Percentiles rank a stretch among this genome's conserved stretches.
These are phyloP conservation scores for Stagonosporopsis vannaccii DNA, from an alignment of 2,329 filamentous ascomycete genomes.

Conservation along the genomic window DNA sequence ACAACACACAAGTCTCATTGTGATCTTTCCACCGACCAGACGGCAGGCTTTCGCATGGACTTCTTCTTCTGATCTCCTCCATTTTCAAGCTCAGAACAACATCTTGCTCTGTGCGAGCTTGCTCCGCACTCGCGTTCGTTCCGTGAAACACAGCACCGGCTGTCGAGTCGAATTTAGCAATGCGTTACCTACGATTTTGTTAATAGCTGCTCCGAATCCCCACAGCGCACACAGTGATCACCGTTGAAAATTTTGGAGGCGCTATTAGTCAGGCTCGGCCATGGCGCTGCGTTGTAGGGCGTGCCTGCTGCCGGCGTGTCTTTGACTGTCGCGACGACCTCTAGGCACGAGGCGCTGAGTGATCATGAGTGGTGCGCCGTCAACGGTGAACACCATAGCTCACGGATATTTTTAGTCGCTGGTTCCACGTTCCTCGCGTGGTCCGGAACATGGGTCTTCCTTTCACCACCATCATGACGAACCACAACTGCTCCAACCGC, in stretches of 20 bases:
- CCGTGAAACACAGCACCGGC: conserved; percentile 21
- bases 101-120: conserved; percentile 2
- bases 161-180: conserved; percentile 26
- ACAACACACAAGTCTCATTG: conserved; percentile 34
- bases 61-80: background rate
- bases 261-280: conserved; percentile 20
- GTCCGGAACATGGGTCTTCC: conserved; percentile 28
- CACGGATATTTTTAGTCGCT: conserved; percentile 27
- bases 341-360: conserved; percentile 13
- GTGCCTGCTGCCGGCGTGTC: background rate
- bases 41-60: conserved; percentile 20
- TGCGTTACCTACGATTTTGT: conserved; percentile 13
- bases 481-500: conserved; percentile 7
- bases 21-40: conserved; percentile 14
- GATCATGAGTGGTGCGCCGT: conserved; percentile 1
- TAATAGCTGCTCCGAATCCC: conserved; percentile 15
- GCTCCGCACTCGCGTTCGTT: conserved; percentile 13
- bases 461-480: background rate
- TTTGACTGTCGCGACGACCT: conserved; percentile 1
- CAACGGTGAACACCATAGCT: conserved; percentile 5
- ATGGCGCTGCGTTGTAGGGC: conserved; percentile 12
- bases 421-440: conserved; percentile 25
- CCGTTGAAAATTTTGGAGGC: conserved; percentile 13
- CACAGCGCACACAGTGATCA: conserved; percentile 14
- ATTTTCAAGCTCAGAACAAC: conserved; percentile 1